Evolutionary conservation across 306 rosid species (phyloP), one percentile per base, ranked within the genome.

Genomic region (Glycine tomentella): DNA sequence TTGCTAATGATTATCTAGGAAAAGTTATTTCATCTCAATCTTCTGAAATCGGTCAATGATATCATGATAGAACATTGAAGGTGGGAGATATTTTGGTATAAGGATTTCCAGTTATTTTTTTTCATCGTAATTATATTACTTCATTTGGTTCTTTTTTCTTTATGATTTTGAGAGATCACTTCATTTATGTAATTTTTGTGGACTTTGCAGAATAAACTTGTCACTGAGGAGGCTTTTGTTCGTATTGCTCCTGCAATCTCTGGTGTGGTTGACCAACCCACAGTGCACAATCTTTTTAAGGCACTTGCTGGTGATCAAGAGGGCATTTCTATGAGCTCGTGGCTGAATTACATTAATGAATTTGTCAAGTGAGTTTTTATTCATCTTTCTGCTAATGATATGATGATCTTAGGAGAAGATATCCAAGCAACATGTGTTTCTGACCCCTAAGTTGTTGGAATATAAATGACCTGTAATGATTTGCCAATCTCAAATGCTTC

Each of bases 181-280:
- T 80, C 11, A 62, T 63, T 53, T 44, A 7, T 52, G 11, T 75
- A 49, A 31, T 81, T 64, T 12, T 75, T 80, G 78, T 40, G 81
- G 87, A 62, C 69, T 64, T 69, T 86, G 86, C 89, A 95, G 99
- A 88, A 87, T 56, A 89, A 91, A 86, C 87, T 90, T 68, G 94
- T 93, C 72, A 72, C 82, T 16, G 94, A 93, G 86, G 92, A 87
- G 71, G 97, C 97, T 77, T 95, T 95, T 88, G 84, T 88, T 81
- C 97, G 93, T 63, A 85, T 95, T 86, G 98, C 99, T 75, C 94
- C 99, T 53, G 93, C 98, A 42, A 74, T 95, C 76, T 82, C 96
- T 74, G 99, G 97, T 74, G 87, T 93, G 58, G 97, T 89, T 74
- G 98, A 91, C 78, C 87, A 76, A 46, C 84, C 97, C 44, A 91